Percentiles rank a stretch among this genome's conserved stretches.
Evolutionary conservation across 352 stramenopile genomes (phyloP).

Genomic region (Pythium phragmitis): DNA sequence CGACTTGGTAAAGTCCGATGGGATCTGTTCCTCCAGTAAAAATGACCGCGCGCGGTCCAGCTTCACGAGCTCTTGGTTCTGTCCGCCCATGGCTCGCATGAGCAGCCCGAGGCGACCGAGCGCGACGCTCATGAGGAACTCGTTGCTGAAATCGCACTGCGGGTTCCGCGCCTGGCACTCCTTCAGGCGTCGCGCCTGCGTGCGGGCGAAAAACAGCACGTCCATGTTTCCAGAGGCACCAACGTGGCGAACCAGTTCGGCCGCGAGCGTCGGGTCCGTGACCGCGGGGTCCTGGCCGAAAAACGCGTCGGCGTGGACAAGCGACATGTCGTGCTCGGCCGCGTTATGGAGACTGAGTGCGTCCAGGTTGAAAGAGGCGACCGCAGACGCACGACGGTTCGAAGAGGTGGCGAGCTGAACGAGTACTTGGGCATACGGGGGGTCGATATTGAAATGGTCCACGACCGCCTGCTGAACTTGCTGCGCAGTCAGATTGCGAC

Average conservation of each 20-base stretch:
- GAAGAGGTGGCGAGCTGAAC: not conserved
- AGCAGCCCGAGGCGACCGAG: conserved; percentile 6
- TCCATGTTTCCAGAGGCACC: conserved; percentile 2
- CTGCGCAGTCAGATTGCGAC: conserved; percentile 29
- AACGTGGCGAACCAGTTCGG: conserved; percentile 31
- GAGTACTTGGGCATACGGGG: conserved; percentile 1
- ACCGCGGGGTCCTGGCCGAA: conserved; percentile 36
- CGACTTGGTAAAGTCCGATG: conserved; percentile 14
- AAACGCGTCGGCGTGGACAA: conserved; percentile 41
- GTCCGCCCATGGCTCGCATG: conserved; percentile 7
- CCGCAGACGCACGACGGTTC: conserved; percentile 9
- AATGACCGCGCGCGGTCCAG: conserved; percentile 32
- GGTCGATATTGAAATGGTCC: conserved; percentile 36
- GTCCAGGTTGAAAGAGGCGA: conserved; percentile 23
- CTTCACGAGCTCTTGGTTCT: conserved; percentile 9
- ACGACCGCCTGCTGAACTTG: conserved; percentile 32
- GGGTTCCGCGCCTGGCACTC: conserved; percentile 15
- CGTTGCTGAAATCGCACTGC: conserved; percentile 24
- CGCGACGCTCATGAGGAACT: conserved; percentile 17
- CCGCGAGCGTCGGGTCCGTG: conserved; percentile 30
- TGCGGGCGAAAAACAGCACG: conserved; percentile 15
- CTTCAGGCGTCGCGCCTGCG: conserved; percentile 4
- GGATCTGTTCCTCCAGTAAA: conserved; percentile 39
- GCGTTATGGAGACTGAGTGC: conserved; percentile 35
- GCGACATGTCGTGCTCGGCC: conserved; percentile 50